Base-by-base conservation (phyloP, 495 filamentous ascomycete species). In the Melanomma pulvis-pyrius region DNA sequence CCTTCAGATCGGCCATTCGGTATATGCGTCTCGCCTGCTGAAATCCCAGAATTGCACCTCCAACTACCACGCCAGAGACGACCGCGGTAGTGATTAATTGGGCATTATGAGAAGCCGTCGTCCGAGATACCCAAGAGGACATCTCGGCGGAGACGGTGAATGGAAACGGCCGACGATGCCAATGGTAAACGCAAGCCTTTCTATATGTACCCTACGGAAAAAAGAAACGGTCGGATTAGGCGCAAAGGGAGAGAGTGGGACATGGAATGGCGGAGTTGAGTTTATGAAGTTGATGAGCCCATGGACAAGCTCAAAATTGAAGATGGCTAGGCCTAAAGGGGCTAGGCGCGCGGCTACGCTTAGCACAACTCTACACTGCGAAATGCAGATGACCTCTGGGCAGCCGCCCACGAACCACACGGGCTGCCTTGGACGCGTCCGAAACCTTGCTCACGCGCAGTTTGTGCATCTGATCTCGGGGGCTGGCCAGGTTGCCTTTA, bases 31-130 rank as follows among this genome's bases (percentile, higher is more conserved):
- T 60, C 13, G 72, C 72, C 34, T 71, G 61, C 65, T 79, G 78
- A 39, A 74, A 72, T 13, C 78, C 76, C 25, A 80, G 79, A 39
- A 96, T 87, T 12, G 86, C 81, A 41, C 84, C 81, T 11, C 90
- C 91, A 28, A 91, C 90, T 29, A 90, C 83, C 36, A 86, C 85
- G 24, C 90, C 91, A 0, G 90, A 93, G 5, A 90, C 77, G 6
- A 92, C 78, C 5, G 91, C 91, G 0, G 90, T 91, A 17, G 89
- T 86, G 22, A 85, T 87, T 53, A 96, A 82, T 76, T 93, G 92
- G 2, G 81, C 80, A 65, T 81, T 77, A 47, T 84, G 82, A 19
- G 82, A 82, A 44, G 78, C 78, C 64, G 79, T 78, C 39, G 83
- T 78, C 30, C 83, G 79, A 61, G 82, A 79, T 62, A 88, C 67